Evolutionary conservation across 2,329 filamentous ascomycete genomes (phyloP).

Genomic region (Fusarium gaditjirri): DNA sequence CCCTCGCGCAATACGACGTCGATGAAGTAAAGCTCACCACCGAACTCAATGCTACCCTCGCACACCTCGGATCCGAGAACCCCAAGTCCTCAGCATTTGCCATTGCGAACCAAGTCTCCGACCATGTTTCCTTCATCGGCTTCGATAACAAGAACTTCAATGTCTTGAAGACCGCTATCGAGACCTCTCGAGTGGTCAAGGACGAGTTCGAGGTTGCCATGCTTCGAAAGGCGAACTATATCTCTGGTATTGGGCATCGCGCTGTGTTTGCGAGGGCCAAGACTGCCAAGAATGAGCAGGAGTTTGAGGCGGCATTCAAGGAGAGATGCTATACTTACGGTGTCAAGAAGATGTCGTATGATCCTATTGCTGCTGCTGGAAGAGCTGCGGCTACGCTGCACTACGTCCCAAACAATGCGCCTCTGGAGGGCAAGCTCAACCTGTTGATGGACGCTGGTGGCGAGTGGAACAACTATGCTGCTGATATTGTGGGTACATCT

Average conservation of each 20-base stretch:
- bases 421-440: slow-evolving; percentile 77
- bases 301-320: slow-evolving; percentile 85
- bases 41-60: slow-evolving; percentile 80
- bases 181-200: slow-evolving; percentile 76
- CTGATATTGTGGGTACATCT: slow-evolving; percentile 65
- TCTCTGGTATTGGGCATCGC: slow-evolving; percentile 75
- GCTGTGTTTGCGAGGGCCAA: slow-evolving; percentile 70
- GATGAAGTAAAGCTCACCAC: slow-evolving; percentile 79
- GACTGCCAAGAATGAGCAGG: slow-evolving; percentile 77
- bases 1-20: slow-evolving; percentile 80
- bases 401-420: slow-evolving; percentile 82
- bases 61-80: slow-evolving; percentile 57
- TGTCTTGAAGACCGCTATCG: slow-evolving; percentile 70
- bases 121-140: slow-evolving; percentile 75
- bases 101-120: slow-evolving; percentile 81
- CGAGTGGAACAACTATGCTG: slow-evolving; percentile 78
- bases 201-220: slow-evolving; percentile 79
- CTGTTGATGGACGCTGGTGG: slow-evolving; percentile 86
- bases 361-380: slow-evolving; percentile 85
- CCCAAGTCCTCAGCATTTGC: slow-evolving; percentile 70
- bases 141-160: slow-evolving; percentile 72
- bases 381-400: slow-evolving; percentile 86
- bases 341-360: slow-evolving; percentile 86
- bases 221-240: slow-evolving; percentile 76
- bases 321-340: slow-evolving; percentile 79